phyloP scores from a whole-genome alignment of 768 basidiomycete species.

The Lactarius pseudohatsudake region DNA sequence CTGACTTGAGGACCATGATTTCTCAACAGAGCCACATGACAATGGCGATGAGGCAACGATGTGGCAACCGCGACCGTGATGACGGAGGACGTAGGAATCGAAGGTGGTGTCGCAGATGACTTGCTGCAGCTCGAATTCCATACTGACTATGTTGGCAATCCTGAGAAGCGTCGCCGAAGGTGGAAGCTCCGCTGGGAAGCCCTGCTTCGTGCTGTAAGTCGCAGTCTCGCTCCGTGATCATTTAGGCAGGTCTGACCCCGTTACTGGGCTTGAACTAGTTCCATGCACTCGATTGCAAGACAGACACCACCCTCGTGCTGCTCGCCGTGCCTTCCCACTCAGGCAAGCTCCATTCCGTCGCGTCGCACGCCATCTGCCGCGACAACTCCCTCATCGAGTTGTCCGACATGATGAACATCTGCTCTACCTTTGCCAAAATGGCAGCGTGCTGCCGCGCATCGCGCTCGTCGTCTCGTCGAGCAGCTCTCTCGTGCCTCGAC shows the following conservation, averaged over 20 bases:
- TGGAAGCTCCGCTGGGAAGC: slow-evolving; percentile 80
- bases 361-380: slow-evolving; percentile 68
- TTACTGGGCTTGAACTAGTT: slow-evolving; percentile 47
- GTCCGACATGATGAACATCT: slow-evolving; percentile 51
- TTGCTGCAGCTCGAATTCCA: slow-evolving; percentile 71
- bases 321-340: slow-evolving; percentile 75
- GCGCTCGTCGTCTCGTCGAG: slow-evolving; percentile 49
- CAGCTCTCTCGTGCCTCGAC: slow-evolving; percentile 42
- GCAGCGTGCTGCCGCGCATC: slow-evolving; percentile 53
- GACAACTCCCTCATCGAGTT: slow-evolving; percentile 48
- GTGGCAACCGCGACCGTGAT: too few relatives aligned
- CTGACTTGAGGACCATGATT: too few relatives aligned
- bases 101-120: slow-evolving; percentile 69
- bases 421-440: slow-evolving; percentile 57
- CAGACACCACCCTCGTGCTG: slow-evolving; percentile 73
- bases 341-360: slow-evolving; percentile 60
- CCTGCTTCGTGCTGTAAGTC: slow-evolving; percentile 62
- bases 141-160: too few relatives aligned
- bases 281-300: slow-evolving; percentile 75
- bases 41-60: too few relatives aligned
- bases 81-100: slow-evolving; percentile 79
- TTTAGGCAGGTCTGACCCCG: slow-evolving; percentile 39
- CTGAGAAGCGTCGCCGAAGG: slow-evolving; percentile 64
- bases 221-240: slow-evolving; percentile 16
- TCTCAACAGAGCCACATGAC: too few relatives aligned